Evolutionary conservation across 2,329 filamentous ascomycete genomes (phyloP).

Genomic region (Colletotrichum sp.): DNA sequence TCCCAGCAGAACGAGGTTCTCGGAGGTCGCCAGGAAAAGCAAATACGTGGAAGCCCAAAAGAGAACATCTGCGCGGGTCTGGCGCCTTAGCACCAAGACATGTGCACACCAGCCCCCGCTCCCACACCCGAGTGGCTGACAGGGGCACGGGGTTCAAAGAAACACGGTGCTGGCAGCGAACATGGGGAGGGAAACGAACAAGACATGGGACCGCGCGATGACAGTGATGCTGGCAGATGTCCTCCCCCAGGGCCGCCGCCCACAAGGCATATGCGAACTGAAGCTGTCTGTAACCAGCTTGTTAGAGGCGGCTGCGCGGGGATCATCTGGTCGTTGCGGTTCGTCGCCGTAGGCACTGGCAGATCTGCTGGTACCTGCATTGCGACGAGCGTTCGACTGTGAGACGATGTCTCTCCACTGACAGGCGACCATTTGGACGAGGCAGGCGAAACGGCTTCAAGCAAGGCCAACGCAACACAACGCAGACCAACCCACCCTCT

Average conservation of each 20-base stretch:
- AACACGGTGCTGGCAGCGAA: neutral
- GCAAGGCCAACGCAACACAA: neutral
- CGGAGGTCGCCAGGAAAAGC: neutral
- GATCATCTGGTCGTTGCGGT: neutral
- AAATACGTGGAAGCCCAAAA: neutral
- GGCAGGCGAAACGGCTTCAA: neutral
- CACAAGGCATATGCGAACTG: neutral
- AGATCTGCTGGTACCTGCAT: slow-evolving; percentile 5
- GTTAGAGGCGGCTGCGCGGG: neutral
- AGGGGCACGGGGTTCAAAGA: neutral
- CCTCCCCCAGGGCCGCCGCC: neutral
- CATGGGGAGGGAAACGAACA: neutral
- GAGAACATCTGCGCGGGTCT: neutral
- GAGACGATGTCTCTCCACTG: slow-evolving; percentile 9
- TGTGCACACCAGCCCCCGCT: neutral
- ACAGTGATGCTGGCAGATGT: neutral
- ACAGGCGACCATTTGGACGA: neutral
- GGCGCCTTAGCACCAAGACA: neutral
- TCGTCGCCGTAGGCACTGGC: neutral
- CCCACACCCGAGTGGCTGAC: neutral
- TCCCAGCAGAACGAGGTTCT: neutral
- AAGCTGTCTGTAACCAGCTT: neutral
- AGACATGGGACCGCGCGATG: neutral
- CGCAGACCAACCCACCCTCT: neutral
- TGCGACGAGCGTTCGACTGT: slow-evolving; percentile 2